Conservation (phyloP, 805 yeast genomes). For the Candida maesae region DNA sequence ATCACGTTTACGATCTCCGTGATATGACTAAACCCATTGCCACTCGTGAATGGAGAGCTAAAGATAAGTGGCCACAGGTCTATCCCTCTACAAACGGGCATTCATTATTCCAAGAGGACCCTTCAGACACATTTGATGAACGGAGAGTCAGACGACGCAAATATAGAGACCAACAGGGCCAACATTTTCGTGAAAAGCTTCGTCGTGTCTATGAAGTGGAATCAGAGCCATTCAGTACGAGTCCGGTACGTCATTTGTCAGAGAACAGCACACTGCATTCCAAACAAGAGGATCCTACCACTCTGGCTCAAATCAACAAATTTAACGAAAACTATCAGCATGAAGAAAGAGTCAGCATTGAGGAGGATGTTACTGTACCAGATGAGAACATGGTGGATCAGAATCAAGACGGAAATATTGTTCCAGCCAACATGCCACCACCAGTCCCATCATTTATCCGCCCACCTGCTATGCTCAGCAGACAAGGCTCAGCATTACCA, state of each 20-base stretch:
- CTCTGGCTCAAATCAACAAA: no score
- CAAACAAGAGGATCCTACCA: conserved; percentile 1
- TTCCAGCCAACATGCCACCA: conserved; percentile 20
- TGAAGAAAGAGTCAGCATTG: neutral
- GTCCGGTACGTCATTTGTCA: conserved; percentile 3
- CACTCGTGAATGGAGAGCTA: conserved; percentile 70
- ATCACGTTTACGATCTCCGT: conserved; percentile 76
- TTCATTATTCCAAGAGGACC: conserved; percentile 67
- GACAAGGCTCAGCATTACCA: conserved; percentile 20
- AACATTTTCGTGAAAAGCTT: conserved; percentile 37
- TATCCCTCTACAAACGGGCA: conserved; percentile 69
- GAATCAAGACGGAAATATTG: no score
- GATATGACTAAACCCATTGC: conserved; percentile 79
- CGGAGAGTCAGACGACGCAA: conserved; percentile 35
- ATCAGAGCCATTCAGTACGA: neutral
- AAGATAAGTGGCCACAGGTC: conserved; percentile 52
- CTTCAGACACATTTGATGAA: conserved; percentile 35
- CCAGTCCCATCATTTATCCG: conserved; percentile 13
- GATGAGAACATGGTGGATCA: no score
- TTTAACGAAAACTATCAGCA: no score
- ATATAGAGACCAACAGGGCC: conserved; percentile 29
- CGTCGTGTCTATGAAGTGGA: conserved; percentile 15
- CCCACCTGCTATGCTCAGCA: conserved; percentile 12
- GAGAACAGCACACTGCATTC: conserved; percentile 10
- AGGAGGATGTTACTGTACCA: neutral